Conservation (phyloP, 257 asterid species). For the Solanum sejunctum region DNA sequence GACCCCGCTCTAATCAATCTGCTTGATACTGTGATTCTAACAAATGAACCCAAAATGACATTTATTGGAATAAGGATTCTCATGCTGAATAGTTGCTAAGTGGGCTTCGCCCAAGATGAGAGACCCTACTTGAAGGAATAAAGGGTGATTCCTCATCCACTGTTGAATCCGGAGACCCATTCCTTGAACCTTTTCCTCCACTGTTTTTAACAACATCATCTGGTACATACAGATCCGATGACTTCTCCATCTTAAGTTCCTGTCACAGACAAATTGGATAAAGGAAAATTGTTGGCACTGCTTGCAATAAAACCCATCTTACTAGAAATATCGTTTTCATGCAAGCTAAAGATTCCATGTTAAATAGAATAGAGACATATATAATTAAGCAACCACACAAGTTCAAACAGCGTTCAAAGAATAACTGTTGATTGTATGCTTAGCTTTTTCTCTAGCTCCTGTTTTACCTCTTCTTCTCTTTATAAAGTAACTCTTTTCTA, state of each 20-base stretch:
- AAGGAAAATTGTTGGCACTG: neutral
- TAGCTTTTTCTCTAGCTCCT: neutral
- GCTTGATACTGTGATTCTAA: neutral
- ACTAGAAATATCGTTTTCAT: neutral
- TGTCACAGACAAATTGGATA: constrained; percentile 3
- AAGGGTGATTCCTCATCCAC: constrained; percentile 60
- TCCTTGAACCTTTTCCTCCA: constrained; percentile 8
- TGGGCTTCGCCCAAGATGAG: constrained; percentile 55
- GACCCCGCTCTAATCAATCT: neutral
- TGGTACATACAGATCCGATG: constrained; percentile 45
- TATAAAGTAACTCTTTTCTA: neutral
- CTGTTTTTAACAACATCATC: constrained; percentile 17
- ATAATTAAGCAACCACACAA: neutral
- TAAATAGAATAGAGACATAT: neutral
- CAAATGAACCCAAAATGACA: neutral
- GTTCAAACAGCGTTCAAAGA: neutral
- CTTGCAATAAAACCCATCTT: neutral
- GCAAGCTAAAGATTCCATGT: neutral
- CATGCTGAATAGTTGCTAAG: constrained; percentile 3
- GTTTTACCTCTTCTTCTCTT: neutral
- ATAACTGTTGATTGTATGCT: neutral
- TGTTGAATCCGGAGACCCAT: constrained; percentile 12
- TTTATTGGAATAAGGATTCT: neutral
- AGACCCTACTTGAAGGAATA: constrained; percentile 45
- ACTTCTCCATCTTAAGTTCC: constrained; percentile 62